Conservation (phyloP, 805 yeast species). For the Helenozyma rhizophorensis region DNA sequence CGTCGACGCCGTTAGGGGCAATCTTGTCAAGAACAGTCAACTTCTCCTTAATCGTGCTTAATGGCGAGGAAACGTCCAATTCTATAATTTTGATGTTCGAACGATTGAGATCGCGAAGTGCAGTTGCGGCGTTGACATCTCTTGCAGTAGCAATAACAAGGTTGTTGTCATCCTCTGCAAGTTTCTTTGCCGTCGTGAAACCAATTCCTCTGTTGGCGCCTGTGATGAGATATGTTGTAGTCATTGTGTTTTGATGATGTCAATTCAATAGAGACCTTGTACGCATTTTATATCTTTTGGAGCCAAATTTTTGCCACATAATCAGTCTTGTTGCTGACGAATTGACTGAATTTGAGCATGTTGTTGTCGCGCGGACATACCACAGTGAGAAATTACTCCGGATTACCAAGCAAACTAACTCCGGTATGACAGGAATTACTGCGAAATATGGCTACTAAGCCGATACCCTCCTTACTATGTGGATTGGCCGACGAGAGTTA, state of each 20-base stretch:
- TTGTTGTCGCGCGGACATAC: too few relatives aligned
- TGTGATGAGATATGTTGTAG: constrained; percentile 27
- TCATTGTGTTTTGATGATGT: too few relatives aligned
- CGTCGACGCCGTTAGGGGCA: constrained; percentile 18
- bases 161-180: constrained; percentile 16
- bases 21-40: constrained; percentile 4
- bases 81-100: not conserved
- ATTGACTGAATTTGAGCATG: too few relatives aligned
- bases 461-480: too few relatives aligned
- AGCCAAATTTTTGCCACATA: too few relatives aligned
- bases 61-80: not conserved
- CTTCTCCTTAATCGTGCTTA: not conserved
- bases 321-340: too few relatives aligned
- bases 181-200: constrained; percentile 22
- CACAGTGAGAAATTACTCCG: too few relatives aligned
- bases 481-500: constrained; percentile 80
- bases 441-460: too few relatives aligned
- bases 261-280: too few relatives aligned
- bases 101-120: not conserved
- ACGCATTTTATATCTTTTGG: too few relatives aligned
- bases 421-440: too few relatives aligned
- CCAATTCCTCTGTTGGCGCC: constrained; percentile 46
- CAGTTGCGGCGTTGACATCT: constrained; percentile 7
- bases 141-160: constrained; percentile 20
- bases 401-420: too few relatives aligned